phyloP scores from a whole-genome alignment of 2,329 filamentous ascomycete species.

The Aspergillus sp. region DNA sequence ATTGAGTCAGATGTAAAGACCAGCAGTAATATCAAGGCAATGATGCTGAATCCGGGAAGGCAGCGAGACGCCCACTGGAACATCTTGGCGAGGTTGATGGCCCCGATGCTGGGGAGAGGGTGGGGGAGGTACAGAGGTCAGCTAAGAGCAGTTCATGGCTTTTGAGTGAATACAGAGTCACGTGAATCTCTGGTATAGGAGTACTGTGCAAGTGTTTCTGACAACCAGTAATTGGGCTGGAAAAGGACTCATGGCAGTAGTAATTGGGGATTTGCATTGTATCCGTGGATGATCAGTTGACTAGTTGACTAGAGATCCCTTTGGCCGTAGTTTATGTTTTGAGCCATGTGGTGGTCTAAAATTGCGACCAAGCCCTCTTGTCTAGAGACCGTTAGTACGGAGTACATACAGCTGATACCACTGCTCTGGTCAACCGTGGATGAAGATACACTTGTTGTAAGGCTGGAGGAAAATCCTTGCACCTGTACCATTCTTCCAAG shows the following conservation, averaged over 20 bases:
- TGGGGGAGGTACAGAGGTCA: background rate
- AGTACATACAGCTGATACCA: too few relatives aligned
- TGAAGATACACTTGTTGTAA: too few relatives aligned
- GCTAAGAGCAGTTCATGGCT: background rate
- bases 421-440: too few relatives aligned
- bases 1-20: constrained; percentile 13
- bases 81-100: constrained; percentile 13
- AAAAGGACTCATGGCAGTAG: background rate
- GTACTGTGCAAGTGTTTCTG: background rate
- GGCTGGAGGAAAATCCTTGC: background rate
- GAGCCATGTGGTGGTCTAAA: too few relatives aligned
- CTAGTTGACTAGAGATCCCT: background rate
- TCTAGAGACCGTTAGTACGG: too few relatives aligned
- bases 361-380: too few relatives aligned
- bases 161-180: background rate
- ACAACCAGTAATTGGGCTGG: background rate
- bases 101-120: background rate
- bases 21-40: constrained; percentile 16
- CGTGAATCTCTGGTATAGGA: background rate
- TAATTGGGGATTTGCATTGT: background rate
- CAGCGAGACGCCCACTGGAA: constrained; percentile 21
- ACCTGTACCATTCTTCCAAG: background rate
- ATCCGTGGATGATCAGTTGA: background rate
- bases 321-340: too few relatives aligned
- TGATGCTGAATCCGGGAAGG: constrained; percentile 24